Percentiles rank a stretch among this genome's conserved stretches.
These are phyloP conservation scores for Dryadomyces quercivorus DNA, from an alignment of 2,329 filamentous ascomycete species.

Conservation along the genomic window DNA sequence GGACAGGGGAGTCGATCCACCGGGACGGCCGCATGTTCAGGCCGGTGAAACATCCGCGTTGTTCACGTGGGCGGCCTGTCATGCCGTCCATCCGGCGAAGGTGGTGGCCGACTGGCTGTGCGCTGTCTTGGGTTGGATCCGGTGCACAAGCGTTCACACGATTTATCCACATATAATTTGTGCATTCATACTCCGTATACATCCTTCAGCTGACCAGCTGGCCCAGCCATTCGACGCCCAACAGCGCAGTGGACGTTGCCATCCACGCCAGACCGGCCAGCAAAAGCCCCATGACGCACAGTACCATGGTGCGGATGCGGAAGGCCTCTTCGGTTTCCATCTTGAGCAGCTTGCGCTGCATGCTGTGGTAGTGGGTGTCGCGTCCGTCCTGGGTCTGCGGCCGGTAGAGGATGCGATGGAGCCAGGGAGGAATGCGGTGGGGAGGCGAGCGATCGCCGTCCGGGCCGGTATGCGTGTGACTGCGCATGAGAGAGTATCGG, in stretches of 20 bases:
- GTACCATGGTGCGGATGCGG: conserved; percentile 41
- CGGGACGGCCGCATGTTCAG: too few species aligned
- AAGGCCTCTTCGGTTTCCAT: conserved; percentile 54
- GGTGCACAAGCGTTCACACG: too few species aligned
- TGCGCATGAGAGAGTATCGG: conserved; percentile 38
- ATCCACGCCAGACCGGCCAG: conserved; percentile 19
- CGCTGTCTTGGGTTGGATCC: too few species aligned
- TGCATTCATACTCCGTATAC: too few species aligned
- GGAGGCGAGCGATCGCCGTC: not conserved
- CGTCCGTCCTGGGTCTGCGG: conserved; percentile 20
- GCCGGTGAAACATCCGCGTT: too few species aligned
- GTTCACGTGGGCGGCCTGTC: too few species aligned
- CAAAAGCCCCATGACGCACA: conserved; percentile 32
- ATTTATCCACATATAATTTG: too few species aligned
- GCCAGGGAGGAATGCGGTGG: conserved; percentile 24
- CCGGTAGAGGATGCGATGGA: conserved; percentile 28
- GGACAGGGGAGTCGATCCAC: too few species aligned
- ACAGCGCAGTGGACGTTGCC: conserved; percentile 14
- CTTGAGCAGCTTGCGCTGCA: conserved; percentile 47
- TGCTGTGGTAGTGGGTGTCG: conserved; percentile 38
- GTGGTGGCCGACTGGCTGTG: too few species aligned
- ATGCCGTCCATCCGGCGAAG: too few species aligned
- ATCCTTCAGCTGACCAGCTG: not conserved
- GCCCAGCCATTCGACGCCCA: conserved; percentile 6
- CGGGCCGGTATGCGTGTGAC: conserved; percentile 19